Percentiles rank a stretch among this genome's conserved stretches.
phyloP scores from a whole-genome alignment of 2,329 filamentous ascomycete species.

The Cryoendolithus antarcticus region DNA sequence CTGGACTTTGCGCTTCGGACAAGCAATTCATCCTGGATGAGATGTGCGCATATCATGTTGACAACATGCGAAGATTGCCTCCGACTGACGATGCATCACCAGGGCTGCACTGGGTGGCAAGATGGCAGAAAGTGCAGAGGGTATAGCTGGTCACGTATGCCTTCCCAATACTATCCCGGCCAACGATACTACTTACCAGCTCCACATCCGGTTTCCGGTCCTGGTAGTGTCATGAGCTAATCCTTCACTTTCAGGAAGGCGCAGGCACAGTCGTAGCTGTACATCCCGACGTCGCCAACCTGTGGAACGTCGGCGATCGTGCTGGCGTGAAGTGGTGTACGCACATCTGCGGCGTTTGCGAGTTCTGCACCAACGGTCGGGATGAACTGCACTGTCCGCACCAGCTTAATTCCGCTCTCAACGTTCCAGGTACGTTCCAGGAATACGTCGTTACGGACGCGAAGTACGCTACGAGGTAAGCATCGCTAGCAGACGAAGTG shows the following conservation, averaged over 20 bases:
- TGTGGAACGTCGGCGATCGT: constrained; percentile 40
- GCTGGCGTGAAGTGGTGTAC: constrained; percentile 41
- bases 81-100: too few species aligned
- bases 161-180: too few species aligned
- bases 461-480: constrained; percentile 31
- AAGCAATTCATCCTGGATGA: constrained; percentile 37
- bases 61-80: constrained; percentile 30
- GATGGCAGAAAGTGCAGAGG: too few species aligned
- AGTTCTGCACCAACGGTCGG: constrained; percentile 37
- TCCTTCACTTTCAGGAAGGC: constrained; percentile 35
- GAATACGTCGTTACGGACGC: constrained; percentile 47
- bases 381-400: constrained; percentile 39
- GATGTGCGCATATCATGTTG: constrained; percentile 39
- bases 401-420: constrained; percentile 35
- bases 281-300: constrained; percentile 38
- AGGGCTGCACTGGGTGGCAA: too few species aligned
- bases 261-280: constrained; percentile 44
- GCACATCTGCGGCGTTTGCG: constrained; percentile 40
- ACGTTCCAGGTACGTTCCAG: constrained; percentile 39
- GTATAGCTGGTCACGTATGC: too few species aligned
- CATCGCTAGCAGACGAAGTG: too few species aligned
- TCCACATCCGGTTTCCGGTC: too few species aligned
- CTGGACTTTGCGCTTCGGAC: constrained; percentile 46
- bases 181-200: too few species aligned
- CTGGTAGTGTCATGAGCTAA: constrained; percentile 2